Evolutionary conservation across 495 filamentous ascomycete species (phyloP).

Genomic region (Schizothecium vesticola): DNA sequence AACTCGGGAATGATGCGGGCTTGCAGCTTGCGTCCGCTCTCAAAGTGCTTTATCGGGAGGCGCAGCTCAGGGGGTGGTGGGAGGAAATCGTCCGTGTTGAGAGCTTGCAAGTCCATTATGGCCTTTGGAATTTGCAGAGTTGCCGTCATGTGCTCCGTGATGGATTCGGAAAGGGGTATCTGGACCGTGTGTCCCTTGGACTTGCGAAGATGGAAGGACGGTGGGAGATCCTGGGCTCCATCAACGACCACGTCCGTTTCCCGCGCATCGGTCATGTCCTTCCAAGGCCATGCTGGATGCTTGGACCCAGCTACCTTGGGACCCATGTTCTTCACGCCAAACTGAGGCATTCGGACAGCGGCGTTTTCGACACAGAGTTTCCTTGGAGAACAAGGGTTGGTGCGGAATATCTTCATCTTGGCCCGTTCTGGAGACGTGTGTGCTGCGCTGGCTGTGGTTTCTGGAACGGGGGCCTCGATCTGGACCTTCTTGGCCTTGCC

Average conservation of each 20-base stretch:
- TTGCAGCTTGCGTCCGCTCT: constrained; percentile 46
- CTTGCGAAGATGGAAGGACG: constrained; percentile 33
- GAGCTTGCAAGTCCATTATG: constrained; percentile 22
- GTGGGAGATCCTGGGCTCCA: neutral
- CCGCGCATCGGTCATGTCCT: constrained; percentile 56
- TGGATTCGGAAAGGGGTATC: constrained; percentile 39
- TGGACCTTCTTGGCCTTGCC: constrained; percentile 35
- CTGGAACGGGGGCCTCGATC: neutral
- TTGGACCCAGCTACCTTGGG: constrained; percentile 56
- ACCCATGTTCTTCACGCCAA: constrained; percentile 28
- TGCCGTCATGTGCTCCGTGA: constrained; percentile 31
- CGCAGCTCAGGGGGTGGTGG: constrained; percentile 38
- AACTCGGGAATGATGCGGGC: constrained; percentile 34
- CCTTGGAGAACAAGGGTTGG: constrained; percentile 31
- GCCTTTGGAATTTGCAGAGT: constrained; percentile 29
- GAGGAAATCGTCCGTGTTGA: constrained; percentile 35
- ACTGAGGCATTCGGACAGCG: constrained; percentile 23
- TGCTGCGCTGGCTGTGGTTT: constrained; percentile 15
- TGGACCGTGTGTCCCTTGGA: constrained; percentile 45
- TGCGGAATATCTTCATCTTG: constrained; percentile 30
- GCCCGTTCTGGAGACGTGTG: constrained; percentile 1
- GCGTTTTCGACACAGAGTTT: constrained; percentile 16
- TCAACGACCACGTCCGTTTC: constrained; percentile 23
- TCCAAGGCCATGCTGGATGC: constrained; percentile 66
- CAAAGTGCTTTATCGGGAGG: constrained; percentile 44